Conservation (phyloP, 805 yeast genomes). For the Metschnikowia borealis region DNA sequence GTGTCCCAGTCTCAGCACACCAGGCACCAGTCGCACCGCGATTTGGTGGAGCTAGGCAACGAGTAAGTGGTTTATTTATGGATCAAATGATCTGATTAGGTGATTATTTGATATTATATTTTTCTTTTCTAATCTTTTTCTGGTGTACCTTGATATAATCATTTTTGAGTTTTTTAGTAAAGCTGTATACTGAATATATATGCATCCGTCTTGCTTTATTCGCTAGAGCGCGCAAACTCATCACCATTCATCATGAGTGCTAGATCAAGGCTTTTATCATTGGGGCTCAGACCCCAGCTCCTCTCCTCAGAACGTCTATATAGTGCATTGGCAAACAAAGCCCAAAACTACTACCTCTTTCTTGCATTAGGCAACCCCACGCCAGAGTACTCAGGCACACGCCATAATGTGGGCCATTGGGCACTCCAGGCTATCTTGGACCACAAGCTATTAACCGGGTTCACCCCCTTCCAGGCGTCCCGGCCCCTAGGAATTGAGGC, state of each 20-base stretch:
- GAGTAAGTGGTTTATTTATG: not conserved
- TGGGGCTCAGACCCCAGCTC: not conserved
- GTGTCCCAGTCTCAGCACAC: conserved; percentile 44
- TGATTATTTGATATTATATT: too few relatives aligned
- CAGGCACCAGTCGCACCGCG: conserved; percentile 28
- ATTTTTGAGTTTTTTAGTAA: too few relatives aligned
- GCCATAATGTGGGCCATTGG: conserved; percentile 78
- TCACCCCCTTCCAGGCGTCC: conserved; percentile 17
- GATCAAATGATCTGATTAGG: not conserved
- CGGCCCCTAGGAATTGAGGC: not conserved
- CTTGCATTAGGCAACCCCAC: conserved; percentile 76
- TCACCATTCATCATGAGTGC: not conserved
- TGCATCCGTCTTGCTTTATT: too few relatives aligned
- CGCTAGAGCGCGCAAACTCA: not conserved
- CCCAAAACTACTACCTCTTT: conserved; percentile 4
- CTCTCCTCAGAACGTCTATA: not conserved
- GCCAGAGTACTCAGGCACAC: conserved; percentile 50
- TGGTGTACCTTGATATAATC: too few relatives aligned
- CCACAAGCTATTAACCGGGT: conserved; percentile 44
- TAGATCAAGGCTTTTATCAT: not conserved
- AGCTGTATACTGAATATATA: too few relatives aligned
- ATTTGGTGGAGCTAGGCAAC: conserved; percentile 22
- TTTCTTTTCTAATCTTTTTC: too few relatives aligned
- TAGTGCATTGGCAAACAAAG: not conserved
- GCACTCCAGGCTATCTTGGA: conserved; percentile 51